A percentile compares a stretch with the other conserved stretches of the same genome.
Conservation (phyloP, 129 eudicot species). For the Flaveria robusta region DNA sequence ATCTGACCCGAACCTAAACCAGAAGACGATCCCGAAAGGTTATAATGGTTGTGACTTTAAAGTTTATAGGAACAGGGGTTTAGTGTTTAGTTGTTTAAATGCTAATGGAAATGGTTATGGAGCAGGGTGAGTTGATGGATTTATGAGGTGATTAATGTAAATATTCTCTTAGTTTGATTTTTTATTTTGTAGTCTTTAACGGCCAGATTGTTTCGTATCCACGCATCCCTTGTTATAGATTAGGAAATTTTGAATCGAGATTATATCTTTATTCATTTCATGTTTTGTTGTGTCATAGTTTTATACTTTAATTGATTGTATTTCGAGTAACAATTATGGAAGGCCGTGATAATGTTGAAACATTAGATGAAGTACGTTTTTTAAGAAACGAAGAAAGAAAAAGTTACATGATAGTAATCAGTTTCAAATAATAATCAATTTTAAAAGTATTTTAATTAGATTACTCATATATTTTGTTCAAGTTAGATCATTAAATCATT, state of each 20-base stretch:
- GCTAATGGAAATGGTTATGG: slow-evolving; percentile 37
- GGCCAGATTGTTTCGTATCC: background rate
- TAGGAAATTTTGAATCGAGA: slow-evolving; percentile 58
- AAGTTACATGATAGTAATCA: too few species aligned
- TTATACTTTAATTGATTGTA: too few species aligned
- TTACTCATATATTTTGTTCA: too few species aligned
- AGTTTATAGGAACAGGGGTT: slow-evolving; percentile 13
- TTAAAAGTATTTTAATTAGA: too few species aligned
- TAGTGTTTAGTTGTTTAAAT: slow-evolving; percentile 34
- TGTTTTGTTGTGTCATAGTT: background rate
- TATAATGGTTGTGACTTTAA: slow-evolving; percentile 8
- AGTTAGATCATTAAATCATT: too few species aligned
- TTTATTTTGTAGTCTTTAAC: slow-evolving; percentile 7
- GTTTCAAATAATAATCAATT: too few species aligned
- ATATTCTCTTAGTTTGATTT: slow-evolving; percentile 35
- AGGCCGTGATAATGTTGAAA: too few species aligned
- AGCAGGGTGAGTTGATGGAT: slow-evolving; percentile 29
- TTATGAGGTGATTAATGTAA: slow-evolving; percentile 36
- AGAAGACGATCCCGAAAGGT: background rate
- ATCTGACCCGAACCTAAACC: background rate
- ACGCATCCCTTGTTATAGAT: slow-evolving; percentile 13
- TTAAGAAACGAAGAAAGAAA: too few species aligned
- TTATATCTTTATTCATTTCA: slow-evolving; percentile 36
- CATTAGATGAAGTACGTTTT: too few species aligned
- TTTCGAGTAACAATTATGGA: too few species aligned